Base-by-base conservation (phyloP, 73 alveolate genomes). In the Loxodes magnus region DNA sequence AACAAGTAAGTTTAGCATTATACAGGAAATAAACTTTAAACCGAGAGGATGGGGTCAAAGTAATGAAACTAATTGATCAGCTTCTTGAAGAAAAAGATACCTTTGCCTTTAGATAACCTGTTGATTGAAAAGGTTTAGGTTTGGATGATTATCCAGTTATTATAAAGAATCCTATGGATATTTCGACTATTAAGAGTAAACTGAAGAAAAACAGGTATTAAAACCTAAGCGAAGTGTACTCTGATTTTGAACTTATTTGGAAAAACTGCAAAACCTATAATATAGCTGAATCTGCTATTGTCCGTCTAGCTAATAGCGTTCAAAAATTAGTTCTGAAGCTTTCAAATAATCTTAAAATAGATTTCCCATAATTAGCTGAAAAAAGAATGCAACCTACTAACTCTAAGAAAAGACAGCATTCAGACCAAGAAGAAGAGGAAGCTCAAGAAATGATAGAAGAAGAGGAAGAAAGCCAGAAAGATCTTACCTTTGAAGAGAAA, bases 181-280 rank as follows among this genome's bases (percentile, higher is more conserved):
- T 85, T 27, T 49, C 68, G 24, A 63, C 91, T 5, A 48, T 80
- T 4, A 64, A 65, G 62, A 20, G 17, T 33, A 74, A 69, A 56
- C 73, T 85, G 49, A 71, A 41, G 30, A 60, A 64, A 51, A 66
- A 77, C 53, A 61, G 35, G 35, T 87, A 82, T 49, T 33, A 35
- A 44, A 62, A 64, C 9, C 56, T 67, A 44, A 88, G 76, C 35
- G 92, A 74, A 9, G 72, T 70, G 75, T 69, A 72, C 65, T 62
- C 56, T 36, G 97, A 87, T 68, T 26, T 87, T 7, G 77, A 65
- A 61, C 65, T 80, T 31, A 69, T 85, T 10, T 85, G 96, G 96
- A 93, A 85, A 52, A 77, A 85, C 73, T 85, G 97, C 71, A 75
- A 81, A 56, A 56, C 84, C n/a, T 87, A 82, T 65, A 87, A 87